Base-by-base conservation (phyloP, 352 stramenopile species). In the Chrysophaeum taylorii region DNA sequence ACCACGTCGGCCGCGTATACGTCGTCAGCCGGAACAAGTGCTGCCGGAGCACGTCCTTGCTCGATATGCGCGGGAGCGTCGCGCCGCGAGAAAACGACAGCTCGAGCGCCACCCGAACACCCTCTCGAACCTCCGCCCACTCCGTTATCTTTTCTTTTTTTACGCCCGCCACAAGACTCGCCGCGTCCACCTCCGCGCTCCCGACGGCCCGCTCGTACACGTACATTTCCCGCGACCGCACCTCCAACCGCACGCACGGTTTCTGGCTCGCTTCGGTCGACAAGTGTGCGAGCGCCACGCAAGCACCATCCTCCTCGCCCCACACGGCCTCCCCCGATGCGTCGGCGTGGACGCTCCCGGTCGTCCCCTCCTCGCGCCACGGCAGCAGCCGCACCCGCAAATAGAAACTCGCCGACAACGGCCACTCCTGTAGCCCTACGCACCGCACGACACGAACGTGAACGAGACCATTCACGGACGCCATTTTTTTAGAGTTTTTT, bases 1-100 rank as follows among this genome's bases (percentile, higher is more conserved):
- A 66, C 57, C 57, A 66, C 33, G 31, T 41, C 57, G 57, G 57
- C 33, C 33, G 18, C 18, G 31, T 66, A 36, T 66, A 66, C 12
- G 33, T 33, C 57, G 31, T 27, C 16, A 66, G 36, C 21, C 35
- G 31, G 57, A 66, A 66, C 33, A 66, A 36, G 57, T 66, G 57
- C 57, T 66, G 57, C 12, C 33, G 48, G 48, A 18, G 48, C 48
- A 15, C 16, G 15, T 2, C 57, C 14, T 66, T 2, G 36, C 45
- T 66, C 33, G 31, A 66, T 9, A 9, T 27, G 16, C 12, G 35
- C 36, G 33, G 7, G 31, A 9, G 9, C 57, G 21, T 42, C 25
- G 2, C 50, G 2, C 50, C 15, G 50, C 9, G n/a, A n/a, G n/a
- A n/a, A n/a, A n/a, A n/a, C n/a, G n/a, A n/a, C n/a, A n/a, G n/a